A percentile compares a stretch with the other conserved stretches of the same genome.
These are phyloP conservation scores for Hymenoscyphus albidus DNA, from an alignment of 2,329 filamentous ascomycete species.

Conservation along the genomic window DNA sequence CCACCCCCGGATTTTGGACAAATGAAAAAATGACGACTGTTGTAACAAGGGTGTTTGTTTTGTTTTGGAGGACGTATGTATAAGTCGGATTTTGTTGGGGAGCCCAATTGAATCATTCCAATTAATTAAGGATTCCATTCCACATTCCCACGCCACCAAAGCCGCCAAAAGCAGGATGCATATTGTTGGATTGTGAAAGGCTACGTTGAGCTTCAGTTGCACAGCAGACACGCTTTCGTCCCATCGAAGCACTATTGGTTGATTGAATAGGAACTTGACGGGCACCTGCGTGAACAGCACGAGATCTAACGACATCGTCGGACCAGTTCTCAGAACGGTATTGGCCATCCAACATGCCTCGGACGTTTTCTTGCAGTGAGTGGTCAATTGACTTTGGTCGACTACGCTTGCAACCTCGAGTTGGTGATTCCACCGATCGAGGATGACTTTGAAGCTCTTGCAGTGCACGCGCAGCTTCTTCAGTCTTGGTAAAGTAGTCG, in stretches of 20 bases:
- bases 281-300: constrained; percentile 38
- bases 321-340: constrained; percentile 29
- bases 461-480: constrained; percentile 54
- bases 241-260: constrained; percentile 41
- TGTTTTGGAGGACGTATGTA: constrained; percentile 13
- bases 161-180: constrained; percentile 49
- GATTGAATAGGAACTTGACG: constrained; percentile 41
- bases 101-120: background rate
- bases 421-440: constrained; percentile 38
- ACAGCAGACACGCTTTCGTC: constrained; percentile 65
- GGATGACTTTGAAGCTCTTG: constrained; percentile 58
- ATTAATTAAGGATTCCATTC: constrained; percentile 55
- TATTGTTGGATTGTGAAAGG: constrained; percentile 42
- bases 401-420: constrained; percentile 53
- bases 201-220: constrained; percentile 52
- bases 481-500: constrained; percentile 40
- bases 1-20: constrained; percentile 8
- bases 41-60: constrained; percentile 14
- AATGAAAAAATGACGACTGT: constrained; percentile 15
- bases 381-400: constrained; percentile 56
- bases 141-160: constrained; percentile 61
- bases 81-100: constrained; percentile 11
- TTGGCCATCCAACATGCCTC: constrained; percentile 51
- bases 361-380: constrained; percentile 63
- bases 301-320: constrained; percentile 32